Evolutionary conservation across 2,329 filamentous ascomycete species (phyloP), one percentile per base, ranked within the genome.

Genomic region (Cladosporium halotolerans): DNA sequence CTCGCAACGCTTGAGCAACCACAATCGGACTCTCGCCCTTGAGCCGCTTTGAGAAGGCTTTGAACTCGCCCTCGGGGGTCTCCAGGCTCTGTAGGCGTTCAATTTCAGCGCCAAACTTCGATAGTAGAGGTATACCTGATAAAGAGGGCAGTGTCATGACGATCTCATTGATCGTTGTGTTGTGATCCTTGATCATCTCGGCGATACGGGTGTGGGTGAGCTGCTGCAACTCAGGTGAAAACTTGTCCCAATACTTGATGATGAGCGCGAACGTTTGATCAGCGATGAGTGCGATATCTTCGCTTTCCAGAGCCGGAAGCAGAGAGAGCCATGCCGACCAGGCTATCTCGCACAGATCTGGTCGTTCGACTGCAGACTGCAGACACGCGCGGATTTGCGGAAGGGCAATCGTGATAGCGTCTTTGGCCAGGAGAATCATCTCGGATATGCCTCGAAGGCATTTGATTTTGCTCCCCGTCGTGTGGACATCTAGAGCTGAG

Each of bases 351-450:
- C 89, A 83, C n/a, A 99, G 77, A 44, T 85, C 80, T 42, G 84
- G 78, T 47, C 87, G 81, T 13, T 86, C 79, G 55, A 97, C 79
- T 0, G 90, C 90, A 18, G 89, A 90, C 57, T 95, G 83, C 10
- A 99, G 76, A 66, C 89, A 96, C n/a, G 92, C 90, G 60, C 89
- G 89, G 53, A 97, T 92, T 75, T 96, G 92, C 18, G 93, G 92
- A 39, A 96, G 77, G 46, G 89, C 93, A 61, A 86, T 83, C 56
- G 83, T 85, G 32, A 91, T 82, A 63, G 88, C 84, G 2, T 78
- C 77, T 62, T 83, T 85, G 42, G 88, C 87, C 45, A 95, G 76
- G 51, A 77, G 82, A 46, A 96, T 86, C 80, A 99, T 88, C 66
- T 95, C 89, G 60, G 89, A 87, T 66, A 99, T 86, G 4, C 89